phyloP scores from a whole-genome alignment of 2,329 filamentous ascomycete species.

The Xylaria sp. region DNA sequence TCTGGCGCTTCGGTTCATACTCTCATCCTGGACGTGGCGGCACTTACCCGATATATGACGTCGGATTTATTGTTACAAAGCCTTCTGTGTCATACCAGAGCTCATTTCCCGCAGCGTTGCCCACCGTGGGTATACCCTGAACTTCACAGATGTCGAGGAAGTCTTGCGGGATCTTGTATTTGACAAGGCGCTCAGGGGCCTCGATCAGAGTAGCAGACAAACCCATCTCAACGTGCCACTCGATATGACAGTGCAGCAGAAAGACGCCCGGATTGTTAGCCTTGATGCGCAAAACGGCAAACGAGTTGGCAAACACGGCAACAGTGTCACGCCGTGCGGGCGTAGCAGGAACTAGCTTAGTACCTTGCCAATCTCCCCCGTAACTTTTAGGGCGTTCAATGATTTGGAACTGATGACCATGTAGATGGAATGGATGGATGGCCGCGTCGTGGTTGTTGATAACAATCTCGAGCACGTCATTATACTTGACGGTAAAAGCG shows the following conservation, averaged over 20 bases:
- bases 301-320: constrained; percentile 55
- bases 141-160: constrained; percentile 63
- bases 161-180: constrained; percentile 66
- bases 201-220: constrained; percentile 67
- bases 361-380: constrained; percentile 53
- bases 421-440: constrained; percentile 64
- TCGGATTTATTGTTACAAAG: constrained; percentile 48
- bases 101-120: constrained; percentile 71
- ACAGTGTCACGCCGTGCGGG: constrained; percentile 54
- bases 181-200: constrained; percentile 66
- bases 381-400: constrained; percentile 55
- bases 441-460: constrained; percentile 62
- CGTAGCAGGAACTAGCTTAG: constrained; percentile 44
- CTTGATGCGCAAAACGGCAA: constrained; percentile 63
- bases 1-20: neutral
- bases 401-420: constrained; percentile 67
- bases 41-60: constrained; percentile 45
- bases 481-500: constrained; percentile 54
- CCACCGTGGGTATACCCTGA: constrained; percentile 60
- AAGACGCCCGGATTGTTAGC: constrained; percentile 66
- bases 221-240: constrained; percentile 71
- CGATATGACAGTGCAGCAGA: constrained; percentile 69
- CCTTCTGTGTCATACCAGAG: constrained; percentile 46
- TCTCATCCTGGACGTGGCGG: neutral
- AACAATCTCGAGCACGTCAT: constrained; percentile 59